phyloP scores from a whole-genome alignment of 2,329 filamentous ascomycete genomes.

The Venturia carpophila region DNA sequence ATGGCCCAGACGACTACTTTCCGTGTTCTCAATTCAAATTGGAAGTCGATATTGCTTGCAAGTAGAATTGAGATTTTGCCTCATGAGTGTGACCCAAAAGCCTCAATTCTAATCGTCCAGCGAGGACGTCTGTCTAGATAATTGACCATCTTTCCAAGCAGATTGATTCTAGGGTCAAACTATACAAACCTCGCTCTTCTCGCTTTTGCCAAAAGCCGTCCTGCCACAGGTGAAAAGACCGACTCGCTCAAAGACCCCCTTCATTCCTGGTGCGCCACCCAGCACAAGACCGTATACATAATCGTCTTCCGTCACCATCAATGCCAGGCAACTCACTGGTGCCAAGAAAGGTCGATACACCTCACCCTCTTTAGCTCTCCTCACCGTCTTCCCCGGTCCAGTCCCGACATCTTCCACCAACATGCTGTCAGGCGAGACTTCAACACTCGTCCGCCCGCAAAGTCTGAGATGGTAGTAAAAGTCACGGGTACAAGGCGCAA shows the following conservation, averaged over 20 bases:
- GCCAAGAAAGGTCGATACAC: background rate
- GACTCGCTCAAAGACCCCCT: background rate
- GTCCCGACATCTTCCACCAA: background rate
- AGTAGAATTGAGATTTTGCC: no score
- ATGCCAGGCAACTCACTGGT: background rate
- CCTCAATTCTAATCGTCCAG: no score
- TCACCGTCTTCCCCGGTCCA: background rate
- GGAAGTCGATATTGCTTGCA: no score
- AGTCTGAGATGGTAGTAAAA: conserved; percentile 1
- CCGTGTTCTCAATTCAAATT: no score
- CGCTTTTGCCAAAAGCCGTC: background rate
- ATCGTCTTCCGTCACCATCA: background rate
- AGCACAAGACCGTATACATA: background rate
- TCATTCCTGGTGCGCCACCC: background rate
- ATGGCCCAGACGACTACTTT: no score
- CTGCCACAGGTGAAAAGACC: background rate
- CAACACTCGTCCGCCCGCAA: background rate
- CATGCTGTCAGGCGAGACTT: background rate
- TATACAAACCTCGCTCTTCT: conserved; percentile 1
- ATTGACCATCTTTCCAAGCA: no score
- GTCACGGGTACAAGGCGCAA: background rate
- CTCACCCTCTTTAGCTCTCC: conserved; percentile 7
- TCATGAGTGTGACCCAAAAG: no score
- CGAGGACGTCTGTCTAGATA: no score
- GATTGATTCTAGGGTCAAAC: background rate